phyloP scores from a whole-genome alignment of 2,329 filamentous ascomycete genomes.

The Fusarium pseudoanthophilum region DNA sequence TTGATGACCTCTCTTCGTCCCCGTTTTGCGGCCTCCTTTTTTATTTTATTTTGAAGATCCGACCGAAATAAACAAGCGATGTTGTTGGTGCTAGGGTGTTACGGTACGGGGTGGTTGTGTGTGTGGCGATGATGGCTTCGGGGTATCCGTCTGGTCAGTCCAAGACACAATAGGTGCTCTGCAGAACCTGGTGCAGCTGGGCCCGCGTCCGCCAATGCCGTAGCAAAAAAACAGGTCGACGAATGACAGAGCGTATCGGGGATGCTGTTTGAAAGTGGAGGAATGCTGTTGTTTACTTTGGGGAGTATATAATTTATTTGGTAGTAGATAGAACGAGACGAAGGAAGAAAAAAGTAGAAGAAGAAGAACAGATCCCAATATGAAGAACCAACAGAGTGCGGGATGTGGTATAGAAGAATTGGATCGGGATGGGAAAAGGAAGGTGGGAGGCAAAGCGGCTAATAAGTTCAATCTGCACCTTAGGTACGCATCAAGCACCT shows the following conservation, averaged over 20 bases:
- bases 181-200: conserved; percentile 43
- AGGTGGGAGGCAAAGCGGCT: conserved; percentile 28
- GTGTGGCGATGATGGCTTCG: conserved; percentile 46
- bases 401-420: conserved; percentile 31
- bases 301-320: neutral
- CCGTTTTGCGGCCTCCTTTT: conserved; percentile 26
- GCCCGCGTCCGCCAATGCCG: conserved; percentile 36
- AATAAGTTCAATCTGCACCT: conserved; percentile 15
- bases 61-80: conserved; percentile 19
- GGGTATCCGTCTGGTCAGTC: conserved; percentile 38
- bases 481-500: neutral
- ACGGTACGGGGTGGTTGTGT: conserved; percentile 35
- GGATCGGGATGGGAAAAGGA: conserved; percentile 13
- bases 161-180: conserved; percentile 19
- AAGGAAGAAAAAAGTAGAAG: neutral
- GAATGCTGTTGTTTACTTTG: conserved; percentile 8
- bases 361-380: neutral
- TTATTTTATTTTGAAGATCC: neutral
- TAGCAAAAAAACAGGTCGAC: conserved; percentile 14
- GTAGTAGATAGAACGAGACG: neutral
- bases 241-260: conserved; percentile 39
- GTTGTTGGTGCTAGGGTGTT: conserved; percentile 37
- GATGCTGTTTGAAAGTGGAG: conserved; percentile 19
- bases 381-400: conserved; percentile 9
- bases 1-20: neutral